Percentiles rank a stretch among this genome's conserved stretches.
Evolutionary conservation across 2,329 filamentous ascomycete species (phyloP).

Genomic region (Xylaria sp.): DNA sequence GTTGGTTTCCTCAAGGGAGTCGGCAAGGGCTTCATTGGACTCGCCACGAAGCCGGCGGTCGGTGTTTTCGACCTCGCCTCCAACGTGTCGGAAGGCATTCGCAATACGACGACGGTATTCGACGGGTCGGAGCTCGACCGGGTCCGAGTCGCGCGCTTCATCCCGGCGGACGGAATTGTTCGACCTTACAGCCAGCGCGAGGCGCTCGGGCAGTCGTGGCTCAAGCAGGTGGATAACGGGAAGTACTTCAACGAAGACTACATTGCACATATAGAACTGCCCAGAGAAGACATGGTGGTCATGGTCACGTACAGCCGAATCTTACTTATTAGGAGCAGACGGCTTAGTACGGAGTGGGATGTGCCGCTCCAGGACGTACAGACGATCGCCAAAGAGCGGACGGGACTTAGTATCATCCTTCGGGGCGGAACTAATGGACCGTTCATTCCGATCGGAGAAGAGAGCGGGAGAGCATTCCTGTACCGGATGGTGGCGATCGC

Average conservation of each 20-base stretch:
- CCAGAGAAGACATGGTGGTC: constrained; percentile 79
- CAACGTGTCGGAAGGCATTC: constrained; percentile 94
- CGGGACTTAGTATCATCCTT: constrained; percentile 81
- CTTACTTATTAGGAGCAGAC: constrained; percentile 81
- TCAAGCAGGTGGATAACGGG: constrained; percentile 96
- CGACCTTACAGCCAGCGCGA: constrained; percentile 92
- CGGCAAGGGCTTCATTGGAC: constrained; percentile 85
- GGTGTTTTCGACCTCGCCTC: constrained; percentile 95
- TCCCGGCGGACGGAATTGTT: constrained; percentile 87
- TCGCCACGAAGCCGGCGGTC: constrained; percentile 96
- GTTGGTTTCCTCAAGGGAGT: constrained; percentile 96
- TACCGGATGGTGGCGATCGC: constrained; percentile 62
- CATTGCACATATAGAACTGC: constrained; percentile 90
- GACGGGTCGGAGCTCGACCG: constrained; percentile 91
- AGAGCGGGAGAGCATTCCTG: constrained; percentile 61
- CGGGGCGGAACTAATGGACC: constrained; percentile 90
- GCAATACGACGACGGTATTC: constrained; percentile 98
- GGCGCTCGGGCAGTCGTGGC: constrained; percentile 94
- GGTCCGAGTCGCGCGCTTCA: constrained; percentile 87
- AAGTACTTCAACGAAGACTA: constrained; percentile 98
- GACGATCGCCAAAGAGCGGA: constrained; percentile 94
- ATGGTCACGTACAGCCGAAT: constrained; percentile 87
- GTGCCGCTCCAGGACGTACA: constrained; percentile 92
- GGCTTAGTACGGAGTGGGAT: constrained; percentile 89
- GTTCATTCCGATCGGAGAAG: constrained; percentile 90